Percentiles rank a stretch among this genome's conserved stretches.
Evolutionary conservation across 495 filamentous ascomycete species (phyloP).

Genomic region (Talaromyces nanjingensis): DNA sequence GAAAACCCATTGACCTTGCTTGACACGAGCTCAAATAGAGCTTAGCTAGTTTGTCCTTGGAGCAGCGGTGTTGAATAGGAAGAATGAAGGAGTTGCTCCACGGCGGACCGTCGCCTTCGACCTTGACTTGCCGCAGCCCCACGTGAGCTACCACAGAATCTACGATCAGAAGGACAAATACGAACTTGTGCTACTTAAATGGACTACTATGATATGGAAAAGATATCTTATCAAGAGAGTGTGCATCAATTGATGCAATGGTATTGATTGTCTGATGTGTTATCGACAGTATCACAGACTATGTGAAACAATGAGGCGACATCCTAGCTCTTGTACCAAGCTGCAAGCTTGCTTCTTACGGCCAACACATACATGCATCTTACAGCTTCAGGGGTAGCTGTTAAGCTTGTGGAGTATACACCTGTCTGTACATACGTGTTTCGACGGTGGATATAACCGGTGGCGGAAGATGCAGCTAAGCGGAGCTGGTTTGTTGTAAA

Average conservation of each 20-base stretch:
- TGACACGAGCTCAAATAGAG: neutral
- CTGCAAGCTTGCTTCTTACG: neutral
- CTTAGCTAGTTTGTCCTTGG: neutral
- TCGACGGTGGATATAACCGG: neutral
- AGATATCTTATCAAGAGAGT: neutral
- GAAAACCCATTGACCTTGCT: neutral
- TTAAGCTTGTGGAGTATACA: neutral
- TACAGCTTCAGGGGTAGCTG: neutral
- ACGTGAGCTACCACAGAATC: conserved; percentile 14
- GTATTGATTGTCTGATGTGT: neutral
- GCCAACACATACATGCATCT: neutral
- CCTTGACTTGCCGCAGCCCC: conserved; percentile 13
- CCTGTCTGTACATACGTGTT: neutral
- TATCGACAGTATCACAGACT: neutral
- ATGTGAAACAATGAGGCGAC: neutral
- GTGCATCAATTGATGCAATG: neutral
- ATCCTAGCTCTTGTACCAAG: neutral
- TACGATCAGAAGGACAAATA: neutral
- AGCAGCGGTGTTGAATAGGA: neutral
- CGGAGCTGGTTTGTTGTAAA: neutral
- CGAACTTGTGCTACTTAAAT: neutral
- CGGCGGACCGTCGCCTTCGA: neutral
- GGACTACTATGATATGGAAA: neutral
- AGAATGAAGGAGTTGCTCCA: neutral
- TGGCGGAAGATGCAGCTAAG: neutral